phyloP scores from a whole-genome alignment of 169 alveolate species.

The Babesia ovata region DNA sequence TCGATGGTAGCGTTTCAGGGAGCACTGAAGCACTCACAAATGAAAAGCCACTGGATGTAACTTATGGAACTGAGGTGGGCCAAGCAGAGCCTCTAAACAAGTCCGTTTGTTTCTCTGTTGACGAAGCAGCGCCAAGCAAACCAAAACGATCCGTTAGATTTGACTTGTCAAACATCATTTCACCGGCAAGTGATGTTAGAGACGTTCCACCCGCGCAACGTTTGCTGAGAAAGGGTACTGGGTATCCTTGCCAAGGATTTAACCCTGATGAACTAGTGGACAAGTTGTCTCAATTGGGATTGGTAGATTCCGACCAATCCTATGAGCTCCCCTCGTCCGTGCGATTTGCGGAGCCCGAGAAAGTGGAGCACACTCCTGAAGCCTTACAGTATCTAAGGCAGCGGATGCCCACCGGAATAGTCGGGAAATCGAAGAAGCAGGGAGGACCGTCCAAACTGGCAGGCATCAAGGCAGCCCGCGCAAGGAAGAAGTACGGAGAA shows the following conservation, averaged over 20 bases:
- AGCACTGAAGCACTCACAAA: too few species aligned
- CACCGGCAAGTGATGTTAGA: not conserved
- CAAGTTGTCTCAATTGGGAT: conserved; percentile 1
- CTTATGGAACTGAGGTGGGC: too few species aligned
- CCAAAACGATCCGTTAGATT: conserved; percentile 14
- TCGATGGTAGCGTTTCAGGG: too few species aligned
- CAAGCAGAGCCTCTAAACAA: too few species aligned
- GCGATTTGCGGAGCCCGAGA: conserved; percentile 55
- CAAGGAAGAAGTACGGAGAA: conserved; percentile 57
- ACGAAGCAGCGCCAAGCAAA: too few species aligned
- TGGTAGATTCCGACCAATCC: conserved; percentile 1
- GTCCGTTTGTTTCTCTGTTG: too few species aligned
- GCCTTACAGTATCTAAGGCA: conserved; percentile 31
- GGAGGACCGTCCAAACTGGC: conserved; percentile 21
- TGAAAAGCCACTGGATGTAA: too few species aligned
- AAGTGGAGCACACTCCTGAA: conserved; percentile 37
- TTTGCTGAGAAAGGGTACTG: conserved; percentile 23
- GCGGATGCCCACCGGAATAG: conserved; percentile 50
- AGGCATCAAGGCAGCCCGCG: conserved; percentile 28
- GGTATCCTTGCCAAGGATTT: conserved; percentile 23
- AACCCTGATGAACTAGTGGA: conserved; percentile 17
- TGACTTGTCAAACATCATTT: not conserved
- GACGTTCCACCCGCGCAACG: not conserved
- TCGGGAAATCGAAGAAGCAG: conserved; percentile 2
- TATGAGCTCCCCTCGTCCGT: conserved; percentile 1